Conservation (phyloP, 352 stramenopile genomes). For the Paralagenidium karlingii region DNA sequence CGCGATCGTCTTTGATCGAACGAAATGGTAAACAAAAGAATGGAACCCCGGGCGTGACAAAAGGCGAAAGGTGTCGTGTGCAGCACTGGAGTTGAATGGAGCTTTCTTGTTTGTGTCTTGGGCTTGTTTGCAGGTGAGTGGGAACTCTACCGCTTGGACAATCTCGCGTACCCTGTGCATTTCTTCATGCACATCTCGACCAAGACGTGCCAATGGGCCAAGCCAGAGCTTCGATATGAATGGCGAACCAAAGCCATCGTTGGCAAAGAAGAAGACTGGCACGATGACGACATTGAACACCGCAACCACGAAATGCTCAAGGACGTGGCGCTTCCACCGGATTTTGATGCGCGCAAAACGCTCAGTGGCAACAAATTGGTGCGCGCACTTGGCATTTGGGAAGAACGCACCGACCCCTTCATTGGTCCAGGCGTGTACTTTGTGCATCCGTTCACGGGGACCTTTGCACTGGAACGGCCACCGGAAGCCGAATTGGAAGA, state of each 20-base stretch:
- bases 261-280: constrained; percentile 20
- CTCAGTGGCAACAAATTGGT: no score
- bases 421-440: constrained; percentile 3
- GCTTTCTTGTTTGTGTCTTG: no score
- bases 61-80: no score
- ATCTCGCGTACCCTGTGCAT: constrained; percentile 37
- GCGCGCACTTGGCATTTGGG: constrained; percentile 1
- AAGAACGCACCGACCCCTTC: constrained; percentile 1
- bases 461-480: constrained; percentile 48
- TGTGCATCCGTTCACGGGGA: no score
- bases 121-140: no score
- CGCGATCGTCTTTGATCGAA: constrained; percentile 49
- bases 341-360: not conserved
- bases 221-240: constrained; percentile 12
- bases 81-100: no score
- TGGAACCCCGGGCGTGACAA: no score
- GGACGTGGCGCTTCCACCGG: not conserved
- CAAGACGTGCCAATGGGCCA: constrained; percentile 42
- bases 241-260: constrained; percentile 56
- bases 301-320: not conserved
- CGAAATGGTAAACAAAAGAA: constrained; percentile 23
- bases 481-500: constrained; percentile 30
- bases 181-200: constrained; percentile 61
- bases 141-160: constrained; percentile 46
- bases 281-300: constrained; percentile 27